These are phyloP conservation scores for Schwanniomyces sp. DNA, from an alignment of 805 yeast genomes.

Conservation along the genomic window DNA sequence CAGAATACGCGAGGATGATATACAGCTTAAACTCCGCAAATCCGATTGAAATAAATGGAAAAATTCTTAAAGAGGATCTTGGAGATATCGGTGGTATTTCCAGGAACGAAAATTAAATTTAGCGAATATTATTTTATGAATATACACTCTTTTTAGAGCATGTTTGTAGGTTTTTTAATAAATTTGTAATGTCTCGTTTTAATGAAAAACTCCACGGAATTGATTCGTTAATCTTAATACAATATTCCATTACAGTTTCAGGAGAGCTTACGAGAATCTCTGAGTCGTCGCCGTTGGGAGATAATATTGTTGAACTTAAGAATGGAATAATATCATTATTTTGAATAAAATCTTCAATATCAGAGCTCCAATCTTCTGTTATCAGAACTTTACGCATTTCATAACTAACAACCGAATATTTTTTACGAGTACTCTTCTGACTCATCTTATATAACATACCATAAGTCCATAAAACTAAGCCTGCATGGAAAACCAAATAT, in stretches of 20 bases:
- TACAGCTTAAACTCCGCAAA: neutral
- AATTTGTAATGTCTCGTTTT: neutral
- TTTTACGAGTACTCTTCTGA: neutral
- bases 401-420: neutral
- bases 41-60: neutral
- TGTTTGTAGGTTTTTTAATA: neutral
- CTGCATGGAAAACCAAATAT: neutral
- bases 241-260: neutral
- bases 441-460: neutral
- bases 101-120: neutral
- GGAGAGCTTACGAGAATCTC: neutral
- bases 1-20: slow-evolving; percentile 1
- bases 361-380: neutral
- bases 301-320: neutral
- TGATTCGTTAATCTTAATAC: neutral
- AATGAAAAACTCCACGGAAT: neutral
- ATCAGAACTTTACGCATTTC: neutral
- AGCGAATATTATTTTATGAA: neutral
- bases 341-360: neutral
- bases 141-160: neutral
- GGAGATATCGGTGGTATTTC: neutral
- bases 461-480: neutral
- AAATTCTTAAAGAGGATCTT: neutral
- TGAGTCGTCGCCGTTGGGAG: neutral
- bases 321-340: slow-evolving; percentile 2